These are phyloP conservation scores for Apiospora pterosperma DNA, from an alignment of 2,329 filamentous ascomycete species.

Conservation along the genomic window DNA sequence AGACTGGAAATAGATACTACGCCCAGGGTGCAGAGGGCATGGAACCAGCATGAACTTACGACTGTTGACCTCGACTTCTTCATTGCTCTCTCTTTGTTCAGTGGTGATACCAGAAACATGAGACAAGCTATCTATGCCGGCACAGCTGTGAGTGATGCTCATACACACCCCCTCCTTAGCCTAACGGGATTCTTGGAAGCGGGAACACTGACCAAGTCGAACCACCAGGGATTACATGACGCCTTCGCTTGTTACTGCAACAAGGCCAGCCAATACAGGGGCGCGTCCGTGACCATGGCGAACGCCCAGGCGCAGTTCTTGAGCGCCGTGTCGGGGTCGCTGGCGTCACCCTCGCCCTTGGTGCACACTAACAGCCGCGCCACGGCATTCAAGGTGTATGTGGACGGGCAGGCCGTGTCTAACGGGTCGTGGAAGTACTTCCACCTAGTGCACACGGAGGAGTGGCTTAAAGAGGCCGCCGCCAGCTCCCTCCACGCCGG, in stretches of 20 bases:
- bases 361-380: constrained; percentile 2
- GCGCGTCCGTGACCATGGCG: constrained; percentile 10
- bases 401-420: background rate
- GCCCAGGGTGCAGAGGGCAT: constrained; percentile 46
- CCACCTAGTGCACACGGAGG: constrained; percentile 8
- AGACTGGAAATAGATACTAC: constrained; percentile 45
- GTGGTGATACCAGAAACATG: constrained; percentile 31
- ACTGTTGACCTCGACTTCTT: constrained; percentile 42
- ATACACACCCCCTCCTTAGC: background rate
- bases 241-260: constrained; percentile 18
- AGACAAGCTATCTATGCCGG: constrained; percentile 25
- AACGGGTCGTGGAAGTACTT: constrained; percentile 8
- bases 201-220: background rate
- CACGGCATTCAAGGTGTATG: constrained; percentile 1
- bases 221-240: constrained; percentile 23
- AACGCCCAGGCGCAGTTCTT: constrained; percentile 11
- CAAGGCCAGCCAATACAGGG: constrained; percentile 10
- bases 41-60: constrained; percentile 45
- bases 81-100: constrained; percentile 47
- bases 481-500: background rate
- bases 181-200: background rate
- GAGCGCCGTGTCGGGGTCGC: constrained; percentile 7
- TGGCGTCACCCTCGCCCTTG: constrained; percentile 3
- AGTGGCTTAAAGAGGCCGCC: background rate
- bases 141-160: constrained; percentile 9